Evolutionary conservation across 768 basidiomycete genomes (phyloP).

Genomic region (Lactifluus rugatus): DNA sequence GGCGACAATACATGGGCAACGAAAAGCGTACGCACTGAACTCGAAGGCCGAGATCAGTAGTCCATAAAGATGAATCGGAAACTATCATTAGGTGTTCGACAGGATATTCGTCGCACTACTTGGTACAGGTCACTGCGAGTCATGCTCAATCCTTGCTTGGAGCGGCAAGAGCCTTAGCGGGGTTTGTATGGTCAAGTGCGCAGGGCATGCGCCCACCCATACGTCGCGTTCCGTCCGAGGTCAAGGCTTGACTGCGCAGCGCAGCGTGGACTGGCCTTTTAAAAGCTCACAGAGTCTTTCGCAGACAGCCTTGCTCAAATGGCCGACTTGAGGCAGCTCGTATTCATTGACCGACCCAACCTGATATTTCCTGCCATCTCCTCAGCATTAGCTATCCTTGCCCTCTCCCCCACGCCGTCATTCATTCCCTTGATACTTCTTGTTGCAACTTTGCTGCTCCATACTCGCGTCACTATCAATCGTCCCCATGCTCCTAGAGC

Average conservation of each 20-base stretch:
- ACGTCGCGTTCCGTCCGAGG: no score
- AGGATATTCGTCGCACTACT: no score
- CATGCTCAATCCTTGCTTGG: no score
- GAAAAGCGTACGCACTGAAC: no score
- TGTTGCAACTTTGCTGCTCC: conserved; percentile 23
- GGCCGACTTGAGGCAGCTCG: not conserved
- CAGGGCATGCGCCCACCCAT: no score
- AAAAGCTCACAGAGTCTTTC: not conserved
- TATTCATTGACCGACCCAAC: conserved; percentile 18
- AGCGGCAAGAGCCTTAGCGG: no score
- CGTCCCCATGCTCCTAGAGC: conserved; percentile 8
- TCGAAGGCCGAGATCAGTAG: no score
- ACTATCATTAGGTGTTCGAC: no score
- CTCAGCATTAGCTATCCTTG: conserved; percentile 10
- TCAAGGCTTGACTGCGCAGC: not conserved
- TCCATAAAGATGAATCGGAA: no score
- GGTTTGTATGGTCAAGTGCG: no score
- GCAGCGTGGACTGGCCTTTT: not conserved
- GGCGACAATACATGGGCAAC: no score
- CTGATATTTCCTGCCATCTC: conserved; percentile 5
- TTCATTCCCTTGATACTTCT: conserved; percentile 25
- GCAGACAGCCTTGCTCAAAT: not conserved
- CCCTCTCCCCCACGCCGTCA: conserved; percentile 26
- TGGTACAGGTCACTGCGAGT: no score
- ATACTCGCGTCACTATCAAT: conserved; percentile 18